These are phyloP conservation scores for Zea mays DNA, from an alignment of 176 grass and related monocot species.

Conservation along the genomic window DNA sequence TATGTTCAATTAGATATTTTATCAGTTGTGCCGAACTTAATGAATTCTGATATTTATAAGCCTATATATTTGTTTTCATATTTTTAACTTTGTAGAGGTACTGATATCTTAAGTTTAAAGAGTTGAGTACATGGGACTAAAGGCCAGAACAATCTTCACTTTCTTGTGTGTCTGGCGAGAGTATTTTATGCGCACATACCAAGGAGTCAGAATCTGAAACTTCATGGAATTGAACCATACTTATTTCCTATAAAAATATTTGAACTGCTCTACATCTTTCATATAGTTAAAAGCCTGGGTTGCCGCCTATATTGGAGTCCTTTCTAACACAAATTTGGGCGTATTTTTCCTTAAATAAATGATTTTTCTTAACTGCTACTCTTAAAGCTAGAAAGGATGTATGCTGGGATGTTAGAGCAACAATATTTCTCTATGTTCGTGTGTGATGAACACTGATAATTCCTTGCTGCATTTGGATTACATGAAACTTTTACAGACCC, in stretches of 20 bases:
- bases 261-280: not conserved
- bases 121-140: not conserved
- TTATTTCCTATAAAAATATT: slow-evolving; percentile 8
- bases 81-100: not conserved
- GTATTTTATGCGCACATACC: not conserved
- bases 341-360: no score
- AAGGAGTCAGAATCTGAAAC: not conserved
- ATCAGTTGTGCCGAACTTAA: not conserved
- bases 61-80: not conserved
- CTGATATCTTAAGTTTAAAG: not conserved
- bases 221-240: not conserved
- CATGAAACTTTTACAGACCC: slow-evolving; percentile 61
- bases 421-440: slow-evolving; percentile 35
- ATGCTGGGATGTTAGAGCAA: slow-evolving; percentile 5
- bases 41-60: not conserved
- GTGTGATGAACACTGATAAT: slow-evolving; percentile 7
- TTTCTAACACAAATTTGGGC: not conserved
- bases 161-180: not conserved
- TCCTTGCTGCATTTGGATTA: slow-evolving; percentile 31
- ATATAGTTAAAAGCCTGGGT: not conserved
- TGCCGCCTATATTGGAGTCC: not conserved
- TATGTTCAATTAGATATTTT: not conserved
- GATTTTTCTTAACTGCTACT: not conserved
- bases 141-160: not conserved
- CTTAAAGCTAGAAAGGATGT: not conserved